Evolutionary conservation across 768 basidiomycete species (phyloP), one percentile per base, ranked within the genome.

Genomic region (Austroboletus eburneus): DNA sequence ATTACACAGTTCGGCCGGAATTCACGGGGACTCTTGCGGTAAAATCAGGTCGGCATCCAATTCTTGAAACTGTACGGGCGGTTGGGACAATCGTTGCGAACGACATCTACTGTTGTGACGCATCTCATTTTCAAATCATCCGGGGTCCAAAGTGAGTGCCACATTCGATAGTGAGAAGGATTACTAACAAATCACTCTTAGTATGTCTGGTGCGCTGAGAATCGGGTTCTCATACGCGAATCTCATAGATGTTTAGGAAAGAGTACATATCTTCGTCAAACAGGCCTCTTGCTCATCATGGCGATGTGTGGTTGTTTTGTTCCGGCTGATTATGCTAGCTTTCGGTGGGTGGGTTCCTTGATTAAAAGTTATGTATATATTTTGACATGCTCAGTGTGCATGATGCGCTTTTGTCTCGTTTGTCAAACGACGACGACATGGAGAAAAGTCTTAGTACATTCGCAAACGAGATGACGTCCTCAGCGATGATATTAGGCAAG

Each of bases 351-450:
- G 37, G 20, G 66, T 33, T 30, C 16, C 30, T 17, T 9, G 2
- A 27, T 35, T 20, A 0, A 13, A 40, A 22, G 36, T 42, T 1
- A 24, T 22, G 16, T 29, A 3, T 16, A 20, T 43, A 20, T 9
- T 21, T 17, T 8, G 34, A 18, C 30, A 17, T 49, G 22, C 23
- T 4, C 41, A 91, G 87, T 23, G 74, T 92, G 3, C 87, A 94
- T 50, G 91, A 95, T 51, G 77, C 84, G 0, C 73, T 98, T 5
- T 75, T 98, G 21, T 87, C 84, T 1, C 81, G 95, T 2, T 71
- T 99, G 16, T 95, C 91, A 1, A 97, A 98, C 56, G 93, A 98
- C 53, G 93, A 97, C 58, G 85, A 91, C 55, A 77, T 93, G 60
- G 91, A 95, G 65, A 86, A 82, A 59, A 87, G 78, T 36, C 65